Evolutionary conservation across 2,329 filamentous ascomycete genomes (phyloP).

Genomic region (Penicillium sp.): DNA sequence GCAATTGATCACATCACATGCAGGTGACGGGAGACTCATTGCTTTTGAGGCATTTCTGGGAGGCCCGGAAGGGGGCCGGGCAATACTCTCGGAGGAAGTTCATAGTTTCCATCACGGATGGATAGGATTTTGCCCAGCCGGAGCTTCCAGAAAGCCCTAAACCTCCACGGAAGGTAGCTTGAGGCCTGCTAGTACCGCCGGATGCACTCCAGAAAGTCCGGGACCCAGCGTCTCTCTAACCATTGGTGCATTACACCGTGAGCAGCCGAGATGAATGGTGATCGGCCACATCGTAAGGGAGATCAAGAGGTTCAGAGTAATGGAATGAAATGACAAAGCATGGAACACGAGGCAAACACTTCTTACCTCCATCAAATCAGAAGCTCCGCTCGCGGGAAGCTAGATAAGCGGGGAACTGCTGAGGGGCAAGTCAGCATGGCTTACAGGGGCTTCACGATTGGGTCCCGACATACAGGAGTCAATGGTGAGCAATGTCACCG

Average conservation of each 20-base stretch:
- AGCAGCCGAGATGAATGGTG: background rate
- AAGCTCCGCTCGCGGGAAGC: background rate
- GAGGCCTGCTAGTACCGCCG: conserved; percentile 2
- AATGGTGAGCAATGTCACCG: background rate
- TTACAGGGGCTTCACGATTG: background rate
- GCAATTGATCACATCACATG: conserved; percentile 11
- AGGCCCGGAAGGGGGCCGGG: background rate
- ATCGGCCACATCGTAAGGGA: background rate
- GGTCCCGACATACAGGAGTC: conserved; percentile 3
- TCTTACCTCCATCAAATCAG: conserved; percentile 7
- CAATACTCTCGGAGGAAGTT: conserved; percentile 5
- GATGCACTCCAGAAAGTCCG: conserved; percentile 2
- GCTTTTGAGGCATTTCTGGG: background rate
- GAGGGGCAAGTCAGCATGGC: conserved; percentile 2
- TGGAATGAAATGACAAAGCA: background rate
- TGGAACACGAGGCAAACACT: background rate
- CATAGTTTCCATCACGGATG: background rate
- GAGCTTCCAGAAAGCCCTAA: background rate
- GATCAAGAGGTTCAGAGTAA: background rate
- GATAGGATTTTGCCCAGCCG: background rate
- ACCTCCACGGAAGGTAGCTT: conserved; percentile 3
- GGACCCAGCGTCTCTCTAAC: conserved; percentile 20
- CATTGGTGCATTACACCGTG: conserved; percentile 8
- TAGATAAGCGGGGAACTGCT: background rate
- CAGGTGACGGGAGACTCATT: background rate